Percentiles rank a stretch among this genome's conserved stretches.
Conservation (phyloP, 257 asterid species). For the Penstemon eatonii region DNA sequence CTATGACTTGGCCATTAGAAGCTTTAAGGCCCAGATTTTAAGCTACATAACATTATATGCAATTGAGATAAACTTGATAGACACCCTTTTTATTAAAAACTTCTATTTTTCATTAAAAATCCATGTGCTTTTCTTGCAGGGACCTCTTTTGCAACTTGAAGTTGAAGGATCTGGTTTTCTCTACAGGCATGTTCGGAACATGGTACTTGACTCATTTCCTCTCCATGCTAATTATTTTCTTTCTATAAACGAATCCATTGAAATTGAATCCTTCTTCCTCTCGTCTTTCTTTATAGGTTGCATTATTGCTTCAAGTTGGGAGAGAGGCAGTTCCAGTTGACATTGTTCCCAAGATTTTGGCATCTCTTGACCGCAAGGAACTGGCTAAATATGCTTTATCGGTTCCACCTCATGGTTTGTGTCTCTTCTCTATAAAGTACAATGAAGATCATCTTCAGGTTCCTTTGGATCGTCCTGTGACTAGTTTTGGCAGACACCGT, state of each 20-base stretch:
- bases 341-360: slow-evolving; percentile 62
- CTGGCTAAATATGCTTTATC: slow-evolving; percentile 63
- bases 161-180: slow-evolving; percentile 94
- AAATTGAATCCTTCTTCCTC: neutral
- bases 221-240: too few species aligned
- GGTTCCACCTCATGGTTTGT: slow-evolving; percentile 83
- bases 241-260: slow-evolving; percentile 4
- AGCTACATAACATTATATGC: slow-evolving; percentile 10
- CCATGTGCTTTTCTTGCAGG: slow-evolving; percentile 46
- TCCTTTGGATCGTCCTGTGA: slow-evolving; percentile 54
- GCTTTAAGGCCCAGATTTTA: slow-evolving; percentile 12
- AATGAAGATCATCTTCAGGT: slow-evolving; percentile 63
- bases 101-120: neutral
- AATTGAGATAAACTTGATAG: neutral
- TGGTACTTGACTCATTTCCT: slow-evolving; percentile 47
- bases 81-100: neutral
- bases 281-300: slow-evolving; percentile 49
- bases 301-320: slow-evolving; percentile 87
- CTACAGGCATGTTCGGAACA: slow-evolving; percentile 91
- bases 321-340: slow-evolving; percentile 72
- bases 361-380: slow-evolving; percentile 73
- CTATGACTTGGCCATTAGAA: neutral
- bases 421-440: slow-evolving; percentile 52
- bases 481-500: slow-evolving; percentile 66
- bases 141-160: slow-evolving; percentile 81